Base-by-base conservation (phyloP, 352 stramenopile genomes). In the Pythium biforme region DNA sequence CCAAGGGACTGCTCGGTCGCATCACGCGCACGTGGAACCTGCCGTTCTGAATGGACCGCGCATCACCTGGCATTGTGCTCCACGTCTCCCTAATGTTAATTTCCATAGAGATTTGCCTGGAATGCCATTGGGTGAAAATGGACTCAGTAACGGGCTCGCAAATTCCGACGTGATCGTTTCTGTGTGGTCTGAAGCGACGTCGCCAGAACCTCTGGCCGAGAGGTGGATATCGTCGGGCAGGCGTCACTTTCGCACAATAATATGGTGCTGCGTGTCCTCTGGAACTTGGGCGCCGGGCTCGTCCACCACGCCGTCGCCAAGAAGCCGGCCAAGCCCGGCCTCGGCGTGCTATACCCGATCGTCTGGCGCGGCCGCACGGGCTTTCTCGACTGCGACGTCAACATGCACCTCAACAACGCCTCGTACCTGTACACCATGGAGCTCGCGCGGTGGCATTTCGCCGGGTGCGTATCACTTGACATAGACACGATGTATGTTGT, bases 351-450 rank as follows among this genome's bases (percentile, higher is more conserved):
- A 23, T 84, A 86, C 41, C 77, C 82, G 22, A 69, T 74, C 0
- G 71, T 94, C 27, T 94, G 81, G 79, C 79, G 70, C 31, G 79
- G 68, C 4, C 76, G 82, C 15, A 69, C 76, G 14, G 80, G 81
- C 0, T 63, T 92, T 27, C 62, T 92, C 12, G 86, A 94, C 67
- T 88, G 85, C 50, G 86, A 93, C 59, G 63, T 92, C 62, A 93
- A 93, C 51, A 10, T 90, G 53, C 86, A 94, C 57, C 61, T 93
- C 15, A 94, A 94, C 79, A 94, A 94, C 59, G 64, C 86, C 15
- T 80, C 78, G 7, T 93, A 82, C 53, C 55, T 93, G 52, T 93
- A 88, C 72, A 75, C 60, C 60, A 90, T 89, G 76, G 86, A 94
- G 64, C 81, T 94, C 25, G 86, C 86, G 22, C 81, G 86, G 22